Conservation (phyloP, 768 basidiomycete genomes). For the Porpolomopsis calyptriformis region DNA sequence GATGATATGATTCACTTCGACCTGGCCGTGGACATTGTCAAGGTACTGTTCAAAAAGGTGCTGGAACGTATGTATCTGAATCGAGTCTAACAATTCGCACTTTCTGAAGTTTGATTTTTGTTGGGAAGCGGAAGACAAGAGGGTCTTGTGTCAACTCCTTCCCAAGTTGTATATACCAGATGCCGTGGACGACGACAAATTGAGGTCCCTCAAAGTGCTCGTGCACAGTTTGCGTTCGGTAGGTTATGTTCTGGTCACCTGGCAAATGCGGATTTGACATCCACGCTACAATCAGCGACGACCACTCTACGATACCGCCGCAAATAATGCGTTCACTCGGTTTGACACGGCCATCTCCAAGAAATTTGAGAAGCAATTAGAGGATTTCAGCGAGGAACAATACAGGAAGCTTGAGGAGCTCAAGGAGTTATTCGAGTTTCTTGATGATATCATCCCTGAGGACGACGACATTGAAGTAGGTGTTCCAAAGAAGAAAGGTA, state of each 20-base stretch:
- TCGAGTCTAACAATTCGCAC: neutral
- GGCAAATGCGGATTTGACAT: neutral
- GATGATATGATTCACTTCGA: slow-evolving; percentile 35
- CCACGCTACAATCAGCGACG: slow-evolving; percentile 21
- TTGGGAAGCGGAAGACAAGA: slow-evolving; percentile 52
- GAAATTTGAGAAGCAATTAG: slow-evolving; percentile 61
- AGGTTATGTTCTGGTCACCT: slow-evolving; percentile 12
- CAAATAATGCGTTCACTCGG: slow-evolving; percentile 60
- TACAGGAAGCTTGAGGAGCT: slow-evolving; percentile 54
- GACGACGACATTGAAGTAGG: slow-evolving; percentile 45
- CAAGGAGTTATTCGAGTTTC: slow-evolving; percentile 53
- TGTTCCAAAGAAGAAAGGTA: slow-evolving; percentile 29
- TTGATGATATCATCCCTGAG: slow-evolving; percentile 61
- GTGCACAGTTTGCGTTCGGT: slow-evolving; percentile 51
- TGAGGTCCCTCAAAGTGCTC: slow-evolving; percentile 51
- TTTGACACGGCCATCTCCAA: slow-evolving; percentile 61
- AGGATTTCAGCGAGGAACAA: slow-evolving; percentile 63
- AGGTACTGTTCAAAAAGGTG: slow-evolving; percentile 31
- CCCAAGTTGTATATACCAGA: slow-evolving; percentile 60
- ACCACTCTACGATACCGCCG: slow-evolving; percentile 40
- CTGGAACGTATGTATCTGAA: slow-evolving; percentile 37
- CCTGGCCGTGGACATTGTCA: slow-evolving; percentile 38
- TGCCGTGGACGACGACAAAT: slow-evolving; percentile 55
- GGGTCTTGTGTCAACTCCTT: slow-evolving; percentile 53
- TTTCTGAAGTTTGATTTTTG: neutral